Evolutionary conservation across 768 basidiomycete species (phyloP), one percentile per base, ranked within the genome.

Genomic region (Boletus rufocinnamomeus): DNA sequence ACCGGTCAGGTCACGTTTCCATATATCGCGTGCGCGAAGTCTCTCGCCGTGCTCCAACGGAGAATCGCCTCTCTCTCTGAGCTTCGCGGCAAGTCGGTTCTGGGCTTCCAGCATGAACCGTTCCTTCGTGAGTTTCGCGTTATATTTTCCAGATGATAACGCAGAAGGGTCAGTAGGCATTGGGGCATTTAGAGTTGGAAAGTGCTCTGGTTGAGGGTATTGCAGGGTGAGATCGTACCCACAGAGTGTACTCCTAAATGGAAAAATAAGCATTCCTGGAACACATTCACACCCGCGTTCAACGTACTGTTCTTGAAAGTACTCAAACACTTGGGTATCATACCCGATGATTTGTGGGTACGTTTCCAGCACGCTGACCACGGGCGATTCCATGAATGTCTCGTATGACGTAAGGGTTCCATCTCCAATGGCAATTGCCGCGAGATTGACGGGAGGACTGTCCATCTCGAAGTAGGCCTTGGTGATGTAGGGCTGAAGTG

Each of bases 401-500:
- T 76, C 75, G 35, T 65, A 70, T 19, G 80, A 76, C 2, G 80
- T 73, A 16, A 88, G 19, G 28, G 28, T 28, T 28, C 28, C 28
- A 28, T 28, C 28, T 6, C 28, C 28, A 28, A 28, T 28, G 6
- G 80, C 84, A 56, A 90, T 80, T 66, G 84, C 85, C 0, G 80
- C 74, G 21, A 91, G 76, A 6, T 82, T 82, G n/a, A 90, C 86
- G 0, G 89, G 88, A 11, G 88, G 86, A 41, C 81, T 80, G 28
- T 28, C 27, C 27, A 27, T 27, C n/a, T n/a, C n/a, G n/a, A n/a
- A n/a, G n/a, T 30, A 30, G 30, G 1, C 75, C 57, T 88, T 88
- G 58, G 85, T 76, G 64, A 91, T 91, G 66, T 90, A 89, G 5
- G 88, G 87, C 86, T 89, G 13, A 85, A 74, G 6, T 4, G 5